These are phyloP conservation scores for Phytophthora idaei DNA, from an alignment of 352 stramenopile genomes.

Conservation along the genomic window DNA sequence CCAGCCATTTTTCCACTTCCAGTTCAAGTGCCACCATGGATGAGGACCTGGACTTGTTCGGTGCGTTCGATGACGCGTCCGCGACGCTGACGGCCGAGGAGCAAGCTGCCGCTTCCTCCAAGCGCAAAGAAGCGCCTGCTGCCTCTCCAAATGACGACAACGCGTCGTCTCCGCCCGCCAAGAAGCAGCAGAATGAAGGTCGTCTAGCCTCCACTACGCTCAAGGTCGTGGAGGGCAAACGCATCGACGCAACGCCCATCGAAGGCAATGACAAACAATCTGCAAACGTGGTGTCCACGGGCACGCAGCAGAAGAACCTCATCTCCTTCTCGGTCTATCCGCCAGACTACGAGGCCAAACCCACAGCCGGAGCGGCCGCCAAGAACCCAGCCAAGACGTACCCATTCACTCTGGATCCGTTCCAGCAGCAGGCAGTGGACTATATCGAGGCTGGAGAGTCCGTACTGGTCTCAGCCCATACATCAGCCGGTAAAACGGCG, in stretches of 20 bases:
- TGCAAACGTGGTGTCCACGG: slow-evolving; percentile 83
- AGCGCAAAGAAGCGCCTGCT: slow-evolving; percentile 51
- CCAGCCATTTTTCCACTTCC: slow-evolving; percentile 24
- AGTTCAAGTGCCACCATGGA: slow-evolving; percentile 35
- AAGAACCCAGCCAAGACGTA: slow-evolving; percentile 97
- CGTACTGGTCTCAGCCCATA: slow-evolving; percentile 99
- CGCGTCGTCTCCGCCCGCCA: slow-evolving; percentile 43
- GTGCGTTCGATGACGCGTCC: slow-evolving; percentile 89
- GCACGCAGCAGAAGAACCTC: slow-evolving; percentile 96
- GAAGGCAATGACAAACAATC: slow-evolving; percentile 39
- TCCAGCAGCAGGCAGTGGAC: slow-evolving; percentile 96
- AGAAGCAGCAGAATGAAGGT: slow-evolving; percentile 54
- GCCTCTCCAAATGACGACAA: slow-evolving; percentile 37
- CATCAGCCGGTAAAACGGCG: slow-evolving; percentile 96
- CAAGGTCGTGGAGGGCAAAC: slow-evolving; percentile 74
- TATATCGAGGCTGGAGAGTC: slow-evolving; percentile 98
- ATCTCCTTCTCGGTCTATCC: slow-evolving; percentile 95
- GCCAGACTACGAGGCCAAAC: slow-evolving; percentile 59
- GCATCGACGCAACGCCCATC: slow-evolving; percentile 70
- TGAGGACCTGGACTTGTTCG: slow-evolving; percentile 94
- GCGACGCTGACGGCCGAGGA: slow-evolving; percentile 70
- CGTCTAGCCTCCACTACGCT: slow-evolving; percentile 44
- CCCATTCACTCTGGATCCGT: slow-evolving; percentile 98
- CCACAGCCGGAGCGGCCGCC: slow-evolving; percentile 50
- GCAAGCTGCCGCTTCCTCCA: slow-evolving; percentile 44